phyloP scores from a whole-genome alignment of 805 yeast genomes.

The Jamesozyma rosinii region DNA sequence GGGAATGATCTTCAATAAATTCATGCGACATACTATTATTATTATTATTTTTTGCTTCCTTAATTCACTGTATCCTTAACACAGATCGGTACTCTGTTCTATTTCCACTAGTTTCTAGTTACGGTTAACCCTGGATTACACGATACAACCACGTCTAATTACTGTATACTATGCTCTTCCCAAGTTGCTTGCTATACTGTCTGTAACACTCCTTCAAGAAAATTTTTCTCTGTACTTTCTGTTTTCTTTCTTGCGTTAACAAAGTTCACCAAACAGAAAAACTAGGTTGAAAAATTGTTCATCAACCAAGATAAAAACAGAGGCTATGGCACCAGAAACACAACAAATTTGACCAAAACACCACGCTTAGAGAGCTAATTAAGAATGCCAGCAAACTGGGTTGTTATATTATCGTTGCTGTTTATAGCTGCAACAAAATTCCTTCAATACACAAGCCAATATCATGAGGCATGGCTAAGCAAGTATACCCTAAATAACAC shows the following conservation, averaged over 20 bases:
- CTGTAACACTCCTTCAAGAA: background rate
- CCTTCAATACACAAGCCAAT: slow-evolving; percentile 17
- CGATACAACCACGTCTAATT: background rate
- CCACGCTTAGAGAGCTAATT: no score
- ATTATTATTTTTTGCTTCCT: background rate
- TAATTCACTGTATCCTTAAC: background rate
- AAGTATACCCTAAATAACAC: slow-evolving; percentile 10
- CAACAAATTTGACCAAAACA: background rate
- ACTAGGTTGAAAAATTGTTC: background rate
- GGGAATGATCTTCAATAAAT: slow-evolving; percentile 18
- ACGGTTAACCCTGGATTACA: background rate
- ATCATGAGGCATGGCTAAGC: slow-evolving; percentile 18
- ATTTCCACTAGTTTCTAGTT: background rate
- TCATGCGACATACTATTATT: slow-evolving; percentile 14
- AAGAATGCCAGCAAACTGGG: slow-evolving; percentile 10
- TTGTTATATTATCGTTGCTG: slow-evolving; percentile 11
- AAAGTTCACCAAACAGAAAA: background rate
- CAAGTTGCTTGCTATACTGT: background rate
- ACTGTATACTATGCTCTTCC: background rate
- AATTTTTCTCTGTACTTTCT: background rate
- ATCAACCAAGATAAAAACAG: background rate
- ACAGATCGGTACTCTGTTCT: background rate
- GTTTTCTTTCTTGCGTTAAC: background rate
- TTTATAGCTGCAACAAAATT: slow-evolving; percentile 17
- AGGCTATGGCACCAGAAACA: background rate